A percentile compares a stretch with the other conserved stretches of the same genome.
These are phyloP conservation scores for Penium margaritaceum DNA, from an alignment of 139 green algal species.

Conservation along the genomic window DNA sequence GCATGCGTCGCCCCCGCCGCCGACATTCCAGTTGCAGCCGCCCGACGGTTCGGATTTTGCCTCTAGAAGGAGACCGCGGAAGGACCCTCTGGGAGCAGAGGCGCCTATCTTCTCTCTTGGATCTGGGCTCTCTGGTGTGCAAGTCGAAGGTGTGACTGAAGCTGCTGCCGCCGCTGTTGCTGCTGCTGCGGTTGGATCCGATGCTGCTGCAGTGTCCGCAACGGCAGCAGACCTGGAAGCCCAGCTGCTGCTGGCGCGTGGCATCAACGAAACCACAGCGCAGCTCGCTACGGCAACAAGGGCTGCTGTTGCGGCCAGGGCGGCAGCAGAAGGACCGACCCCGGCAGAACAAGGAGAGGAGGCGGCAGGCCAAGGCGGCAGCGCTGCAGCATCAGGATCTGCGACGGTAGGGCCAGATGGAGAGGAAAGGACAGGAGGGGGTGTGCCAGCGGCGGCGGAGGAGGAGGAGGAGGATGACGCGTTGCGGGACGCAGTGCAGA, in stretches of 20 bases:
- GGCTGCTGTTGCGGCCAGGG: not conserved
- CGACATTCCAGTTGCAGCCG: too few relatives aligned
- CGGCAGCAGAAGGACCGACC: not conserved
- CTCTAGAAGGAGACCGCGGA: too few relatives aligned
- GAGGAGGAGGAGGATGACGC: not conserved
- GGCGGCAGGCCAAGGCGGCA: not conserved
- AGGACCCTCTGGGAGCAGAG: too few relatives aligned
- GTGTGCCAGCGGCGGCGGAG: too few relatives aligned
- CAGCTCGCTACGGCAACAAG: not conserved
- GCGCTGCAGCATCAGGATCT: not conserved
- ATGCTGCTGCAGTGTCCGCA: not conserved
- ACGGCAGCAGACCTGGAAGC: not conserved
- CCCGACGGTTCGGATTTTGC: too few relatives aligned
- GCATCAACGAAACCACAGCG: slow-evolving; percentile 3
- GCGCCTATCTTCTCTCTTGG: too few relatives aligned
- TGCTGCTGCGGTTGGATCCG: not conserved
- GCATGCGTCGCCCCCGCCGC: not conserved
- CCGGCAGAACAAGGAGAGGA: not conserved
- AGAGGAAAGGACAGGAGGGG: not conserved
- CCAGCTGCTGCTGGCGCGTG: not conserved
- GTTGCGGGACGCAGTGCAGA: not conserved
- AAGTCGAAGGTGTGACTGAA: not conserved
- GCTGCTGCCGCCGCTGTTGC: too few relatives aligned
- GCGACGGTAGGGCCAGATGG: not conserved
- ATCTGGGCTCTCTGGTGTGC: not conserved